Evolutionary conservation across 805 yeast genomes (phyloP).

Genomic region (Metschnikowia similis): DNA sequence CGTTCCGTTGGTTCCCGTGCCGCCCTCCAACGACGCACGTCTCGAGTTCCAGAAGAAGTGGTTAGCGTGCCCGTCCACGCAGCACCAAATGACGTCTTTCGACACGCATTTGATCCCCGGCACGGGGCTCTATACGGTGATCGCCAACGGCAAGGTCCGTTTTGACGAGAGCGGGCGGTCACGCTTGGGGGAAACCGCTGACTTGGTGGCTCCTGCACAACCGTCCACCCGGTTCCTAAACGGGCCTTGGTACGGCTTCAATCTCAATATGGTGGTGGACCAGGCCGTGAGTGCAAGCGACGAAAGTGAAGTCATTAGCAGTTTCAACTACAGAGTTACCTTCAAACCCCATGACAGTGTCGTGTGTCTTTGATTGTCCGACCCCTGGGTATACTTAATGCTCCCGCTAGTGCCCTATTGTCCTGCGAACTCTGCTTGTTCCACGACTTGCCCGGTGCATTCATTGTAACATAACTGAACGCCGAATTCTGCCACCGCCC

Average conservation of each 20-base stretch:
- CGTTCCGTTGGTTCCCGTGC: slow-evolving; percentile 41
- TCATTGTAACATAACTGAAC: too few relatives aligned
- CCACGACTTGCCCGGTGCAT: too few relatives aligned
- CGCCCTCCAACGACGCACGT: slow-evolving; percentile 28
- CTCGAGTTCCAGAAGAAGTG: slow-evolving; percentile 54
- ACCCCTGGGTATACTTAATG: too few relatives aligned
- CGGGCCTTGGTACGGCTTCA: slow-evolving; percentile 72
- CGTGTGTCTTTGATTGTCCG: slow-evolving; percentile 18
- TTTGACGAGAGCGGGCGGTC: slow-evolving; percentile 75
- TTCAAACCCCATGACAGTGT: slow-evolving; percentile 55
- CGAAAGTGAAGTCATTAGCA: slow-evolving; percentile 48
- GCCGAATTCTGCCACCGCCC: too few relatives aligned
- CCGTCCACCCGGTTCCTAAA: slow-evolving; percentile 44
- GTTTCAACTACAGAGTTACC: slow-evolving; percentile 63
- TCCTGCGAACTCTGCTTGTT: too few relatives aligned
- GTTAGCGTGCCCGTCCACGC: slow-evolving; percentile 53
- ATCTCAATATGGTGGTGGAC: slow-evolving; percentile 56
- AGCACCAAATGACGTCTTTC: slow-evolving; percentile 58
- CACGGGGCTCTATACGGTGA: slow-evolving; percentile 49
- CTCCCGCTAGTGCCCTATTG: too few relatives aligned
- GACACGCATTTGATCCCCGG: slow-evolving; percentile 71
- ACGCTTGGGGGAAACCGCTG: slow-evolving; percentile 61
- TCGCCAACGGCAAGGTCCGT: slow-evolving; percentile 56
- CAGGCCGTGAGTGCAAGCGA: slow-evolving; percentile 36
- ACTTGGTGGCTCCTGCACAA: slow-evolving; percentile 29